A percentile compares a stretch with the other conserved stretches of the same genome.
Evolutionary conservation across 1,284 basidiomycete species (phyloP).

Genomic region (Cryptococcus maquisensis): DNA sequence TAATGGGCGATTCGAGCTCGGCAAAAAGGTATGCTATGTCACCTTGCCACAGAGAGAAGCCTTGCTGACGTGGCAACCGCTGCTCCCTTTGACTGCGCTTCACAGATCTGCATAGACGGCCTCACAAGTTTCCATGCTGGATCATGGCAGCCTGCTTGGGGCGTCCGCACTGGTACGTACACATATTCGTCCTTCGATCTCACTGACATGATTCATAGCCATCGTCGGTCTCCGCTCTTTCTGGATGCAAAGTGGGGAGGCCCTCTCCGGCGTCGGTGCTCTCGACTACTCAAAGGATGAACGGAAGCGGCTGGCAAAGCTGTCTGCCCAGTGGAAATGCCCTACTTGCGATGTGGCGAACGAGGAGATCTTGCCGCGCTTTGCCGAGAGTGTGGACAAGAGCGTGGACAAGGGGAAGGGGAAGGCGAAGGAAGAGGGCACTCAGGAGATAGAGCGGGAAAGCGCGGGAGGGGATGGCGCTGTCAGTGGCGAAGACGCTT

Average conservation of each 20-base stretch:
- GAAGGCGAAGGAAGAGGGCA: not conserved
- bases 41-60: not conserved
- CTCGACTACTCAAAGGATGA: constrained; percentile 75
- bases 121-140: constrained; percentile 66
- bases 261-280: constrained; percentile 84
- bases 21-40: constrained; percentile 74
- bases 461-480: not conserved
- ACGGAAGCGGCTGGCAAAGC: constrained; percentile 69
- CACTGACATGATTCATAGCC: constrained; percentile 51
- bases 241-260: constrained; percentile 82
- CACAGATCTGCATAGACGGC: constrained; percentile 80
- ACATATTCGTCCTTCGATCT: not conserved
- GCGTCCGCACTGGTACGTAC: constrained; percentile 76
- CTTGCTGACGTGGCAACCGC: not conserved
- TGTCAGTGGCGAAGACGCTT: not conserved
- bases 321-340: constrained; percentile 80
- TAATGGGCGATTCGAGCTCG: constrained; percentile 89
- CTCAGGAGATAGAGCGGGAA: not conserved
- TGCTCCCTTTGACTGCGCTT: constrained; percentile 1
- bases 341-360: constrained; percentile 68
- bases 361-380: constrained; percentile 55
- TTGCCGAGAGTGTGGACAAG: constrained; percentile 26
- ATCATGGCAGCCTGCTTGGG: constrained; percentile 94
- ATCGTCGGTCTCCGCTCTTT: constrained; percentile 88
- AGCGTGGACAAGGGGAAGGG: not conserved